phyloP scores from a whole-genome alignment of 2,329 filamentous ascomycete species.

The Cucurbitaria berberidis region DNA sequence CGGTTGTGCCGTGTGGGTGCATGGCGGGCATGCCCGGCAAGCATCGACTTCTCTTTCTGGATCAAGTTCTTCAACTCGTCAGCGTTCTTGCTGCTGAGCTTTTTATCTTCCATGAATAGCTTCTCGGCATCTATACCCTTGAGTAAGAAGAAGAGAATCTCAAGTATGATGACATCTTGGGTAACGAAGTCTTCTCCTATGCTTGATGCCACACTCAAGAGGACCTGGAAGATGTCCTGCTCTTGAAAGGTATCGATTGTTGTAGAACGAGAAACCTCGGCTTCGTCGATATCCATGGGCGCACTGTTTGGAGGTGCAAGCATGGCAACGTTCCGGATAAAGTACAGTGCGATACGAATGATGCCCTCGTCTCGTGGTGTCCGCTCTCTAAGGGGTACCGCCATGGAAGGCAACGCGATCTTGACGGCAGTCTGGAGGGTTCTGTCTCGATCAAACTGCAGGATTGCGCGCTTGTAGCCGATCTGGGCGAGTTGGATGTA shows the following conservation, averaged over 20 bases:
- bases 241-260: slow-evolving; percentile 88
- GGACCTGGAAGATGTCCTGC: slow-evolving; percentile 85
- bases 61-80: slow-evolving; percentile 77
- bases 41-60: slow-evolving; percentile 82
- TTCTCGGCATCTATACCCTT: slow-evolving; percentile 86
- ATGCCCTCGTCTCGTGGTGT: slow-evolving; percentile 84
- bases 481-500: slow-evolving; percentile 88
- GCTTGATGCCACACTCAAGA: slow-evolving; percentile 87
- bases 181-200: slow-evolving; percentile 92
- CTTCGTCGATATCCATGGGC: slow-evolving; percentile 84
- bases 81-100: slow-evolving; percentile 71
- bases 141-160: slow-evolving; percentile 89
- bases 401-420: slow-evolving; percentile 84
- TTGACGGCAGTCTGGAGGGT: slow-evolving; percentile 83
- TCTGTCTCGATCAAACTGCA: slow-evolving; percentile 78
- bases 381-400: slow-evolving; percentile 75
- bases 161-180: slow-evolving; percentile 87
- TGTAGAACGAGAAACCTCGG: slow-evolving; percentile 84
- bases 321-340: slow-evolving; percentile 86
- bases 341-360: slow-evolving; percentile 87
- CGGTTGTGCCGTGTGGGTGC: slow-evolving; percentile 88
- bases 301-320: slow-evolving; percentile 76
- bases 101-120: slow-evolving; percentile 81
- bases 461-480: slow-evolving; percentile 84
- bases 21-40: slow-evolving; percentile 75